Evolutionary conservation across 257 asterid genomes (phyloP), one percentile per base, ranked within the genome.

Genomic region (Verbena officinalis): DNA sequence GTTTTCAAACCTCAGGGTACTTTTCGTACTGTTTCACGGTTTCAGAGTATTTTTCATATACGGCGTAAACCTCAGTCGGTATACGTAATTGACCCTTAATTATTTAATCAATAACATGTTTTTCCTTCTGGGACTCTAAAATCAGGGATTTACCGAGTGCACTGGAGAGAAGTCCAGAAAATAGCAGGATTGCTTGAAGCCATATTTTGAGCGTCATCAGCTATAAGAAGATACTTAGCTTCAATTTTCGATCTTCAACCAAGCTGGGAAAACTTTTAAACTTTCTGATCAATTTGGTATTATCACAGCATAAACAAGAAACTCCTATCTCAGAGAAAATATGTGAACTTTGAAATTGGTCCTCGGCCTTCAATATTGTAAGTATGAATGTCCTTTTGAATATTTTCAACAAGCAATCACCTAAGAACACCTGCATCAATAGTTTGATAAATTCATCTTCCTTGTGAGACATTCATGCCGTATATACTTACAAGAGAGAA

Each of bases 201-300:
- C 83, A 75, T 64, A 74, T 59, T 27, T 75, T 46, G 44, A 63
- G 72, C 84, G 51, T 76, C 86, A 65, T 83, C 79, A 69, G 78
- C 79, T 54, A 22, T 48, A 56, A 54, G 30, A 55, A 46, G 23
- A 62, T 43, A 48, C 14, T 59, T 55, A 57, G 55, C 59, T 71
- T 43, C 63, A 57, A 54, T 34, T 63, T 59, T 66, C 73, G n/a
- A n/a, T n/a, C n/a, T n/a, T n/a, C n/a, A 64, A 31, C 16, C n/a
- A n/a, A n/a, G n/a, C n/a, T n/a, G n/a, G n/a, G 33, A 27, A 27
- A 27, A 27, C 57, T 5, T 27, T 27, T 2, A 54, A 50, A 57
- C 55, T 50, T 31, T 24, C 48, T n/a, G 57, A 34, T 48, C 49
- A 53, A 44, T 43, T 50, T 15, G 55, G 44, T 68, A 17, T 9